Base-by-base conservation (phyloP, 2,329 filamentous ascomycete species). In the Cordyceps cicadae region DNA sequence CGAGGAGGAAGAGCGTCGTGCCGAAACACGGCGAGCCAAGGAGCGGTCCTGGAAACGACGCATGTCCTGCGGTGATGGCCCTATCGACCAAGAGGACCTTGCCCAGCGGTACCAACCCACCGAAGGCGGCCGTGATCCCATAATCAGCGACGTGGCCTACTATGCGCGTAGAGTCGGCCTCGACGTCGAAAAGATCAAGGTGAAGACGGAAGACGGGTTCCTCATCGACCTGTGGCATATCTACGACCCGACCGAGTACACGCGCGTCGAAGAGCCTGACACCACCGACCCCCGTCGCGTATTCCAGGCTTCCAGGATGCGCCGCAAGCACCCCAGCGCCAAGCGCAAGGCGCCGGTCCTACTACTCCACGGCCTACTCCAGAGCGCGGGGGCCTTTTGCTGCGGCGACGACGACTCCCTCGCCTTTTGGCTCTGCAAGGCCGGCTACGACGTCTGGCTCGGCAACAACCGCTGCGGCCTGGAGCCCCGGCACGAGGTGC, bases 191-290 rank as follows among this genome's bases (percentile, higher is more conserved):
- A 82, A 83, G 11, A 90, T 91, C 67, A 94, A 91, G 54, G 92
- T 97, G 0, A 88, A 96, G 72, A 97, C 93, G 0, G 92, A 97
- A 71, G 93, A 97, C 68, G 92, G 92, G 0, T 97, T 96, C 70
- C 84, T 97, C 51, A 88, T 97, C 63, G 85, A 89, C 24, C 79
- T 97, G 1, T 96, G 90, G 87, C 93, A 97, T 71, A 80, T 97
- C 29, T 96, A 90, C 71, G 88, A 96, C 64, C 93, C 93, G 0
- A 82, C 81, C 54, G 88, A 93, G 62, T 87, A 91, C 69, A 78
- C 76, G 7, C 37, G 8, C 12, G 54, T 0, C 79, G 80, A 1
- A 72, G 81, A 5, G 70, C 77, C 1, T 72, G 78, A 1, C 76
- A 41, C 21, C 70, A 82, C 17, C 64, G 63, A 56, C 83, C 83